phyloP scores from a whole-genome alignment of 116 monocot species.

The Dioscorea cayenensis region DNA sequence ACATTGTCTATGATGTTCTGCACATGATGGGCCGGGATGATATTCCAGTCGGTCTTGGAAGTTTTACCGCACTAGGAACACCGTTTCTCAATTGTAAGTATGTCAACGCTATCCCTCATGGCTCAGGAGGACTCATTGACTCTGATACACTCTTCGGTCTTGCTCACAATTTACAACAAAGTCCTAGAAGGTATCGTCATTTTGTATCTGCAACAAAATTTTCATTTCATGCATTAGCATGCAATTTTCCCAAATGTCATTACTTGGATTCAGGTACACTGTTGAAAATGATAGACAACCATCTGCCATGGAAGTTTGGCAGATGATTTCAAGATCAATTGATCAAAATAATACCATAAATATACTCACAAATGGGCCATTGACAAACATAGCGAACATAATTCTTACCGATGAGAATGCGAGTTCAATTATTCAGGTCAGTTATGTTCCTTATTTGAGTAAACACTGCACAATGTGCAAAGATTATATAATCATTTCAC shows the following conservation, averaged over 20 bases:
- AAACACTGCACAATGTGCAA: not conserved
- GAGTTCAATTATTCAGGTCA: not conserved
- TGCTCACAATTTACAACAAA: not conserved
- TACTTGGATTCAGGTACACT: not conserved
- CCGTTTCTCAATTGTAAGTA: not conserved
- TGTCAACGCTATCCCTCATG: not conserved
- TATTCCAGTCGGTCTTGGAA: not conserved
- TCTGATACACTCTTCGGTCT: constrained; percentile 2
- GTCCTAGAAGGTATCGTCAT: not conserved
- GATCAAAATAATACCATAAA: not conserved
- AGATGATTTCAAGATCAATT: not conserved
- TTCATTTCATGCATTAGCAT: not conserved
- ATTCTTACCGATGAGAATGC: not conserved
- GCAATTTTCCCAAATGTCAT: not conserved
- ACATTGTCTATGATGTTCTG: not conserved
- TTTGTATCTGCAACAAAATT: not conserved
- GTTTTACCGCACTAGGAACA: not conserved
- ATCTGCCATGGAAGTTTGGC: not conserved
- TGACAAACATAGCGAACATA: not conserved
- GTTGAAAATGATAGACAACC: not conserved
- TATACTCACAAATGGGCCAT: not conserved
- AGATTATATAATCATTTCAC: not conserved
- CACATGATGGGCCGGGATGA: constrained; percentile 3
- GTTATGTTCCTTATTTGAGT: not conserved
- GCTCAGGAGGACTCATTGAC: not conserved